phyloP scores from a whole-genome alignment of 75 land plant genomes.

The Azolla pinnata region DNA sequence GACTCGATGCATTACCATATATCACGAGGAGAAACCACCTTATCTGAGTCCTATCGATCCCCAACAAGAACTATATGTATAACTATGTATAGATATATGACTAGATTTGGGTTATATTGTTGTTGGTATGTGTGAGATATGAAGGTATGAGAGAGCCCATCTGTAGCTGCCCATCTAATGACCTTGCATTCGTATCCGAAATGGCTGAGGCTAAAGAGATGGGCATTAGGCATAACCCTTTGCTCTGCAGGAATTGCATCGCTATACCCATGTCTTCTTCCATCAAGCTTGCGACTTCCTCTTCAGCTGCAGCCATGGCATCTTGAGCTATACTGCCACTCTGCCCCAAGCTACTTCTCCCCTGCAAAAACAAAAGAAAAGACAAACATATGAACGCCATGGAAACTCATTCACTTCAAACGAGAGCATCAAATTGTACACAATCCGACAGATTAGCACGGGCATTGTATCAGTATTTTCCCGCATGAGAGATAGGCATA shows the following conservation, averaged over 20 bases:
- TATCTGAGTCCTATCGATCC: too few species aligned
- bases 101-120: too few species aligned
- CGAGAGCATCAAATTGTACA: neutral
- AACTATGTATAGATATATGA: too few species aligned
- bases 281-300: slow-evolving; percentile 87
- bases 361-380: slow-evolving; percentile 6
- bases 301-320: slow-evolving; percentile 53
- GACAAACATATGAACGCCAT: neutral
- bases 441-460: neutral
- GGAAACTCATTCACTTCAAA: neutral
- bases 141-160: too few species aligned
- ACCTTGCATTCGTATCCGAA: slow-evolving; percentile 26
- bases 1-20: too few species aligned
- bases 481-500: neutral
- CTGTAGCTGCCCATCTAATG: too few species aligned
- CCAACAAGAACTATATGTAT: too few species aligned
- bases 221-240: slow-evolving; percentile 95
- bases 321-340: slow-evolving; percentile 21
- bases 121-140: too few species aligned
- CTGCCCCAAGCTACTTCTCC: slow-evolving; percentile 5
- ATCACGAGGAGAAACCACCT: too few species aligned
- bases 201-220: slow-evolving; percentile 75
- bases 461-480: neutral
- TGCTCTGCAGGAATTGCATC: slow-evolving; percentile 91
- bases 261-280: slow-evolving; percentile 94